phyloP scores from a whole-genome alignment of 305 asterid genomes.

The Ilex paraguariensis region DNA sequence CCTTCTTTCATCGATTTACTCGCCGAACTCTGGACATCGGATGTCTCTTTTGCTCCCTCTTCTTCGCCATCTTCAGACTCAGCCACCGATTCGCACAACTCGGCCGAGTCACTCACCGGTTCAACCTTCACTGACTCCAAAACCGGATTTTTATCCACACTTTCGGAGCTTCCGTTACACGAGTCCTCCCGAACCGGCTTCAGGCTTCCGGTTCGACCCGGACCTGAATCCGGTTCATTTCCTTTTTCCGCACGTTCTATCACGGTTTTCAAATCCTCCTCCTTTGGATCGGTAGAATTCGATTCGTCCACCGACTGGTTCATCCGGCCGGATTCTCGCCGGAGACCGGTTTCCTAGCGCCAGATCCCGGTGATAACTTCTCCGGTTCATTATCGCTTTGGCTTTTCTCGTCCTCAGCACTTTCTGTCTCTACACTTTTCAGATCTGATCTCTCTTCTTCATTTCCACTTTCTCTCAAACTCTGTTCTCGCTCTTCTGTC shows the following conservation, averaged over 20 bases:
- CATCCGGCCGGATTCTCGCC: constrained; percentile 28
- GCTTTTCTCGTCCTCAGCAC: constrained; percentile 14
- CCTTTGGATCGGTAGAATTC: constrained; percentile 50
- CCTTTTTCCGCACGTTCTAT: constrained; percentile 27
- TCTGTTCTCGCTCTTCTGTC: constrained; percentile 53
- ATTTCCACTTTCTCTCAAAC: not conserved
- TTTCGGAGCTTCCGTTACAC: constrained; percentile 64
- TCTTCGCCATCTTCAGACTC: constrained; percentile 52
- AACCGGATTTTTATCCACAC: constrained; percentile 28
- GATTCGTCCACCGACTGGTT: constrained; percentile 59
- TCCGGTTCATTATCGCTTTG: constrained; percentile 13
- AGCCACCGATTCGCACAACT: constrained; percentile 44
- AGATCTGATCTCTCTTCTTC: constrained; percentile 16
- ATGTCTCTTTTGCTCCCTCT: constrained; percentile 44
- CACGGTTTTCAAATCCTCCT: constrained; percentile 31
- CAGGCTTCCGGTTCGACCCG: constrained; percentile 19
- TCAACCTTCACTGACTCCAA: constrained; percentile 28
- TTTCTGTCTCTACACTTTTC: constrained; percentile 5
- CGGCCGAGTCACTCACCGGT: constrained; percentile 40
- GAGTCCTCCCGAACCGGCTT: constrained; percentile 44
- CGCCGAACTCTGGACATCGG: constrained; percentile 72
- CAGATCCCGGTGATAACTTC: constrained; percentile 29
- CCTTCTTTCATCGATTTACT: constrained; percentile 50
- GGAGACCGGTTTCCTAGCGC: constrained; percentile 23
- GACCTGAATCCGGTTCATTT: constrained; percentile 6